Evolutionary conservation across 148 eudicot species (phyloP).

Genomic region (Beta vulgaris): DNA sequence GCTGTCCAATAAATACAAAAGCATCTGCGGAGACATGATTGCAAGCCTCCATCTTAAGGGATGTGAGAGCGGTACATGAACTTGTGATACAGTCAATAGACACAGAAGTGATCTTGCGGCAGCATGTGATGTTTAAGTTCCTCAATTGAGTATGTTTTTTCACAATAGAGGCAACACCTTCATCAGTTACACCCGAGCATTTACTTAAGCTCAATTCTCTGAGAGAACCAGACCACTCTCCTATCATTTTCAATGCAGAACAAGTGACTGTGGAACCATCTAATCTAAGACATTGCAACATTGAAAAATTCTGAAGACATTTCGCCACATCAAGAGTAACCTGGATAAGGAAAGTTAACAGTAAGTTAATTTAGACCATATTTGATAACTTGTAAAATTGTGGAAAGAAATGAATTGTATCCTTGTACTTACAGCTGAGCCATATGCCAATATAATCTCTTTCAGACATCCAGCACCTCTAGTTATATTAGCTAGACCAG

Average conservation of each 20-base stretch:
- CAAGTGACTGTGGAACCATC: constrained; percentile 71
- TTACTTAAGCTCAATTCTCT: constrained; percentile 74
- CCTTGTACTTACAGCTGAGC: constrained; percentile 50
- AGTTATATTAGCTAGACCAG: constrained; percentile 54
- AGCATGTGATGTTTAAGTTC: constrained; percentile 75
- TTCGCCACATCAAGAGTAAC: constrained; percentile 61
- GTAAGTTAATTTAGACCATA: background rate
- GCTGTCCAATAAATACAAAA: constrained; percentile 61
- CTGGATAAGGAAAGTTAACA: constrained; percentile 26
- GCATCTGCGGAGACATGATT: constrained; percentile 52
- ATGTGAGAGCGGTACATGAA: constrained; percentile 54
- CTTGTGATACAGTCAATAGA: constrained; percentile 58
- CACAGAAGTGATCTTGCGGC: constrained; percentile 63
- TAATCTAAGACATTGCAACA: constrained; percentile 54
- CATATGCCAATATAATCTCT: constrained; percentile 55
- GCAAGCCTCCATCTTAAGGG: constrained; percentile 84
- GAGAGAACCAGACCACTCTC: constrained; percentile 53
- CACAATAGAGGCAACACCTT: constrained; percentile 60
- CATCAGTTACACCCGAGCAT: constrained; percentile 77
- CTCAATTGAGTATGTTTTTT: constrained; percentile 52
- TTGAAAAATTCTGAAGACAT: constrained; percentile 56
- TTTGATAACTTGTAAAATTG: background rate
- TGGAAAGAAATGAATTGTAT: background rate
- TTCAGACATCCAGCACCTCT: constrained; percentile 42
- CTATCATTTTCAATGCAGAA: constrained; percentile 67